phyloP scores from a whole-genome alignment of 2,329 filamentous ascomycete species.

The Trichothecium roseum region DNA sequence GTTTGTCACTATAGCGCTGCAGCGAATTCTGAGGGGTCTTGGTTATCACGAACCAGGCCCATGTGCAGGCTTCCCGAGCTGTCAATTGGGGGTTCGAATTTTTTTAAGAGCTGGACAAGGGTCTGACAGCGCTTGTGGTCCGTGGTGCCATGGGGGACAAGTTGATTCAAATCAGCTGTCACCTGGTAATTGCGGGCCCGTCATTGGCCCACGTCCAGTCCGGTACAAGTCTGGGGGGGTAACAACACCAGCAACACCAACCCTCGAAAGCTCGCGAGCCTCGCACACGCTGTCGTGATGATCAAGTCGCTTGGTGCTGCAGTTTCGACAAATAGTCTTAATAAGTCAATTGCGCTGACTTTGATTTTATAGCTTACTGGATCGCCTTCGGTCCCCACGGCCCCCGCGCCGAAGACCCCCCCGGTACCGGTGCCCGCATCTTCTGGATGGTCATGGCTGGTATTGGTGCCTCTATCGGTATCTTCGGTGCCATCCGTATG shows the following conservation, averaged over 20 bases:
- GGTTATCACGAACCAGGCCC: too few species aligned
- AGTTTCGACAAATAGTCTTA: background rate
- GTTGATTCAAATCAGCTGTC: too few species aligned
- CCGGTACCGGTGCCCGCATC: constrained; percentile 76
- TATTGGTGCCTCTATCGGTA: constrained; percentile 50
- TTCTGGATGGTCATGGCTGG: constrained; percentile 62
- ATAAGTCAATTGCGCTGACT: constrained; percentile 10
- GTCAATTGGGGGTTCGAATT: too few species aligned
- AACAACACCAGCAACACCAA: background rate
- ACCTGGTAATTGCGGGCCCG: background rate
- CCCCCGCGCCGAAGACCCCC: constrained; percentile 71
- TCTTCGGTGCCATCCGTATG: constrained; percentile 65
- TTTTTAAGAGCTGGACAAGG: too few species aligned
- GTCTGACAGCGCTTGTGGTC: too few species aligned
- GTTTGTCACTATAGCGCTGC: background rate
- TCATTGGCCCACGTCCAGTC: constrained; percentile 3
- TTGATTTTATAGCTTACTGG: constrained; percentile 69
- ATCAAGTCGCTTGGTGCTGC: background rate
- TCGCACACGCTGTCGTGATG: background rate
- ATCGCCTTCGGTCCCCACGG: constrained; percentile 97
- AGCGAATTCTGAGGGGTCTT: too few species aligned
- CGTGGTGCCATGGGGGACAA: too few species aligned
- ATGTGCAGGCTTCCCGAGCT: too few species aligned
- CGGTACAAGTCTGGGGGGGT: background rate
- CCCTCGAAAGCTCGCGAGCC: background rate